These are phyloP conservation scores for Brasenia schreberi DNA, from an alignment of 164 flowering plant genomes.

Conservation along the genomic window DNA sequence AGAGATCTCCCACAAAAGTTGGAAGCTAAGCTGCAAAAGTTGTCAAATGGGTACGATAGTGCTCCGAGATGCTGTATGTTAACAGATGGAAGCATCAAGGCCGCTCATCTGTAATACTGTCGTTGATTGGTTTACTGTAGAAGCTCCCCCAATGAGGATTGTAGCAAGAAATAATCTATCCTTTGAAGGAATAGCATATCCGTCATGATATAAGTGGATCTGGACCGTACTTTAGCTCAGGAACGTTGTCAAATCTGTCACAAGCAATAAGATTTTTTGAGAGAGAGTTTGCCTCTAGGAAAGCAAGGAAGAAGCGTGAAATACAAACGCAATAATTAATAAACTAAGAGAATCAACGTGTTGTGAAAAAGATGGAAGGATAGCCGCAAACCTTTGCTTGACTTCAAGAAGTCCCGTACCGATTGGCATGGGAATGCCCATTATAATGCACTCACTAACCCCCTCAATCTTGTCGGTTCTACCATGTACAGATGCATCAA, in stretches of 20 bases:
- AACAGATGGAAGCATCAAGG: too few species aligned
- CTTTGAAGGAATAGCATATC: too few species aligned
- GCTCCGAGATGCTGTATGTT: too few species aligned
- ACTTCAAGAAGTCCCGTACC: conserved; percentile 91
- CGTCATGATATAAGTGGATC: conserved; percentile 28
- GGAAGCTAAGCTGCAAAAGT: too few species aligned
- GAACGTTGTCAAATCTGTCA: conserved; percentile 18
- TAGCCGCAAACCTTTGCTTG: conserved; percentile 36
- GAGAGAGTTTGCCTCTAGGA: too few species aligned
- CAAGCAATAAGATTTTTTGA: background rate
- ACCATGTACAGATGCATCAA: conserved; percentile 60
- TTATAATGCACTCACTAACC: conserved; percentile 85
- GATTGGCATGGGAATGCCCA: conserved; percentile 84
- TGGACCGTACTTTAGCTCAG: conserved; percentile 17
- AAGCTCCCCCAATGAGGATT: too few species aligned
- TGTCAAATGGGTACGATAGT: too few species aligned
- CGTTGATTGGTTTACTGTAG: too few species aligned
- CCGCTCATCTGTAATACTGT: too few species aligned
- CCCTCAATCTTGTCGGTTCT: conserved; percentile 70
- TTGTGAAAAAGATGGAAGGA: background rate
- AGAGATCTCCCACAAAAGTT: too few species aligned
- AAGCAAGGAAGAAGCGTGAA: conserved; percentile 6
- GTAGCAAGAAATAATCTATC: too few species aligned
- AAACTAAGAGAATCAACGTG: background rate
- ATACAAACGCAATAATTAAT: background rate